Conservation (phyloP, 805 yeast species). For the Isabelozyma pseudorhagii region DNA sequence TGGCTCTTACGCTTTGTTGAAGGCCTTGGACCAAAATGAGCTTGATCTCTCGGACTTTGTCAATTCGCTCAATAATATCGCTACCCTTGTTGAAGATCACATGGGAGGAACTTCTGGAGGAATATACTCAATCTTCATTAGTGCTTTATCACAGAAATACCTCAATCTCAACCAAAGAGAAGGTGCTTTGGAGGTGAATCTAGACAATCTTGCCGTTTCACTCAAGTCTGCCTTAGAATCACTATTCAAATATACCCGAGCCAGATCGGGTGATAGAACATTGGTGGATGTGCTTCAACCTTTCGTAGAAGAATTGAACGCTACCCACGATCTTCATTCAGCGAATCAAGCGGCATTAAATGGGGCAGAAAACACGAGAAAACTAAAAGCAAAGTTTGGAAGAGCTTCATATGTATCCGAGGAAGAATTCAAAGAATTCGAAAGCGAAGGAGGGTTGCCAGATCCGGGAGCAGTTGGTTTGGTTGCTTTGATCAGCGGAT, state of each 20-base stretch:
- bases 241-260: constrained; percentile 74
- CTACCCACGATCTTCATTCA: constrained; percentile 46
- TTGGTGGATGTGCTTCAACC: constrained; percentile 80
- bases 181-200: constrained; percentile 35
- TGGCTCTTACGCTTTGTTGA: constrained; percentile 66
- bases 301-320: constrained; percentile 55
- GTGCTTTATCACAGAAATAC: constrained; percentile 36
- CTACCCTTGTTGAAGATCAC: constrained; percentile 73
- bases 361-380: constrained; percentile 69
- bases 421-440: constrained; percentile 25
- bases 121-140: constrained; percentile 70
- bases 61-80: constrained; percentile 55
- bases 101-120: constrained; percentile 97
- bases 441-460: constrained; percentile 60
- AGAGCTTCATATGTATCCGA: constrained; percentile 78
- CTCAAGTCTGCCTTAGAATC: background rate
- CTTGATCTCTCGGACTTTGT: constrained; percentile 36
- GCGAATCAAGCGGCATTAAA: constrained; percentile 65
- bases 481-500: background rate
- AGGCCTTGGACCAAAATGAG: constrained; percentile 40
- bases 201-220: background rate
- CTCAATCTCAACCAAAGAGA: background rate
- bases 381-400: constrained; percentile 75
- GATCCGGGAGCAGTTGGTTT: constrained; percentile 89
- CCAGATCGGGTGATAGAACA: constrained; percentile 81